Evolutionary conservation across 2,329 filamentous ascomycete genomes (phyloP).

Genomic region (Geosmithia morbida): DNA sequence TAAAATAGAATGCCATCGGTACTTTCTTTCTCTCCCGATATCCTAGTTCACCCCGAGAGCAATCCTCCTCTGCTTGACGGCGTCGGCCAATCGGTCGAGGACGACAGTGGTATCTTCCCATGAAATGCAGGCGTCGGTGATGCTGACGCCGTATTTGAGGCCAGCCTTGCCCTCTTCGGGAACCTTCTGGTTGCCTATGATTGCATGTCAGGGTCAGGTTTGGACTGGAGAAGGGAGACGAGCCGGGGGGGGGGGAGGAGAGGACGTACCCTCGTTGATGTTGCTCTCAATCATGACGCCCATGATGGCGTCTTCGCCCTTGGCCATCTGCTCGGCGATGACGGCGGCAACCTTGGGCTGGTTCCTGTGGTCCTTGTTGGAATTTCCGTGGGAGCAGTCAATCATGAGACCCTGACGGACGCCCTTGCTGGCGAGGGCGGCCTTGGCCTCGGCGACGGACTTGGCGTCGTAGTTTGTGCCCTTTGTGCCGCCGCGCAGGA

Average conservation of each 20-base stretch:
- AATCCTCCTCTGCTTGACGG: conserved; percentile 60
- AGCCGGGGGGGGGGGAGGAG: background rate
- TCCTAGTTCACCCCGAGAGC: conserved; percentile 9
- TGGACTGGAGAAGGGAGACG: background rate
- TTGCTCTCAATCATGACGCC: conserved; percentile 99
- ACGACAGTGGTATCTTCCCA: conserved; percentile 82
- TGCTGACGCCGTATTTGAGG: conserved; percentile 86
- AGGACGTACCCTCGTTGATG: conserved; percentile 66
- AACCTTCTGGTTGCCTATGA: conserved; percentile 71
- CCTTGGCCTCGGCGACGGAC: conserved; percentile 74
- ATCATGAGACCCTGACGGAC: conserved; percentile 78
- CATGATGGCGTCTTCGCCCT: conserved; percentile 78
- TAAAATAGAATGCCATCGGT: too few species aligned
- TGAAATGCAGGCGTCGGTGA: conserved; percentile 92
- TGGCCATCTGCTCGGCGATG: conserved; percentile 71
- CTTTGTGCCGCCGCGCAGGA: conserved; percentile 80
- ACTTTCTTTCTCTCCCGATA: background rate
- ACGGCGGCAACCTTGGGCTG: conserved; percentile 83
- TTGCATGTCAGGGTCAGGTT: background rate
- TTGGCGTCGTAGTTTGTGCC: conserved; percentile 87
- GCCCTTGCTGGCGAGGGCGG: conserved; percentile 59
- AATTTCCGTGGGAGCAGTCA: conserved; percentile 96
- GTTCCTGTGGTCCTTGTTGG: conserved; percentile 90
- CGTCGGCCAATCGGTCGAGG: conserved; percentile 62
- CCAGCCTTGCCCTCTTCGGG: conserved; percentile 72